Conservation (phyloP, 192 early-diverging fungal species). For the Podila horticola region DNA sequence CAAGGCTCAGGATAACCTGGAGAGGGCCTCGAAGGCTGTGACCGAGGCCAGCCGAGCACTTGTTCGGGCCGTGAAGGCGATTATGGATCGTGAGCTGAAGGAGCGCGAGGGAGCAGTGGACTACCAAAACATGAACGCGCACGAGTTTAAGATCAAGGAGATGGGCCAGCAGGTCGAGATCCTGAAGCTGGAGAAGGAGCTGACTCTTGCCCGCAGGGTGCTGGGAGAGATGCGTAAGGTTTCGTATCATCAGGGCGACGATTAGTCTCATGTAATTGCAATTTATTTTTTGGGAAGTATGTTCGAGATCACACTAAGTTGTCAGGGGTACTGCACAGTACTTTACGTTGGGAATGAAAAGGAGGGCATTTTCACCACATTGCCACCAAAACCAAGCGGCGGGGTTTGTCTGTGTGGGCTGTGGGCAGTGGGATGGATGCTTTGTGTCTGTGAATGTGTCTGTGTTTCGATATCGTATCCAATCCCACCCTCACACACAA, state of each 20-base stretch:
- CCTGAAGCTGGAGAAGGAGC: conserved; percentile 93
- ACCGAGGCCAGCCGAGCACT: conserved; percentile 90
- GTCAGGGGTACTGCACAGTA: no score
- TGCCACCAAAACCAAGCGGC: no score
- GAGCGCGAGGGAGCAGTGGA: conserved; percentile 68
- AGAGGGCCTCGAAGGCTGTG: conserved; percentile 93
- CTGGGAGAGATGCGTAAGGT: conserved; percentile 94
- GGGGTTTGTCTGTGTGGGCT: no score
- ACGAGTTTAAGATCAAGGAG: conserved; percentile 95
- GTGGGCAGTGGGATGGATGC: no score
- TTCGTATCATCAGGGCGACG: conserved; percentile 75
- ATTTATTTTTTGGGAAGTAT: not conserved
- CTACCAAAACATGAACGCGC: conserved; percentile 80
- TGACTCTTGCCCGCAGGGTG: conserved; percentile 83
- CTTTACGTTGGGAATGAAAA: no score
- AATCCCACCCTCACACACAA: not conserved
- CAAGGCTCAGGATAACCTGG: conserved; percentile 93
- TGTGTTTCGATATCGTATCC: not conserved
- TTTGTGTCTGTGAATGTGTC: no score
- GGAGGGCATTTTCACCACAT: no score
- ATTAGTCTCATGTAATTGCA: conserved; percentile 16
- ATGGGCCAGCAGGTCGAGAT: conserved; percentile 99
- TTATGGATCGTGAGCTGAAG: conserved; percentile 79
- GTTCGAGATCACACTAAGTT: no score
- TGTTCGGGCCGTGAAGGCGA: conserved; percentile 91